Percentiles rank a stretch among this genome's conserved stretches.
Conservation (phyloP, 2,329 filamentous ascomycete genomes). For the Calonectria hongkongensis region DNA sequence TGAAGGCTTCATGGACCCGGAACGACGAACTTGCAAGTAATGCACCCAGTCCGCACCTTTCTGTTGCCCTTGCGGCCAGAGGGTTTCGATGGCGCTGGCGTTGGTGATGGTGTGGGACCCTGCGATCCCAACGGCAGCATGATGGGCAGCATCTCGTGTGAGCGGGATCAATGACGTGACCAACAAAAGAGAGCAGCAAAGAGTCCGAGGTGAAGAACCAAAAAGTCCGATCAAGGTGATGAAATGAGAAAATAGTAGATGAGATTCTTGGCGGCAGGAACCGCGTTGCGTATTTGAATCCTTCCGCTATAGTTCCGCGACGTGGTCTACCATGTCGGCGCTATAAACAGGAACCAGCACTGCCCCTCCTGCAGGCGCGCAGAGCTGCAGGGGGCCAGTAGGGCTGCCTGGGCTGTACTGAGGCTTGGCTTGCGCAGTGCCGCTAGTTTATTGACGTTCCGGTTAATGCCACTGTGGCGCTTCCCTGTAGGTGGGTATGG, state of each 20-base stretch:
- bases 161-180: neutral
- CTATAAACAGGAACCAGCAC: neutral
- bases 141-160: neutral
- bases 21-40: conserved; percentile 72
- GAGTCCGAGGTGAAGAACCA: neutral
- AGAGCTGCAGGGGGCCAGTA: conserved; percentile 4
- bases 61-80: conserved; percentile 64
- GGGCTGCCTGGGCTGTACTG: conserved; percentile 1
- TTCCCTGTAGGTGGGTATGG: neutral
- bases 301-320: neutral
- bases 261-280: neutral
- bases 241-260: neutral
- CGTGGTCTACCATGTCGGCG: conserved; percentile 5
- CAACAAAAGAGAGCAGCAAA: neutral
- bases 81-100: conserved; percentile 39
- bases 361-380: neutral
- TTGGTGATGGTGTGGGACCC: conserved; percentile 7
- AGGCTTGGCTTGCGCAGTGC: conserved; percentile 20
- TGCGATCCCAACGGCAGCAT: conserved; percentile 33
- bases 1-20: neutral
- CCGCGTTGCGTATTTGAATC: conserved; percentile 8
- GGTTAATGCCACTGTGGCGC: neutral
- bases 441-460: neutral
- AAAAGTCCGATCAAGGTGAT: conserved; percentile 8
- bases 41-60: conserved; percentile 70